These are phyloP conservation scores for Fistulinella staudtii DNA, from an alignment of 1,284 basidiomycete genomes.

Conservation along the genomic window DNA sequence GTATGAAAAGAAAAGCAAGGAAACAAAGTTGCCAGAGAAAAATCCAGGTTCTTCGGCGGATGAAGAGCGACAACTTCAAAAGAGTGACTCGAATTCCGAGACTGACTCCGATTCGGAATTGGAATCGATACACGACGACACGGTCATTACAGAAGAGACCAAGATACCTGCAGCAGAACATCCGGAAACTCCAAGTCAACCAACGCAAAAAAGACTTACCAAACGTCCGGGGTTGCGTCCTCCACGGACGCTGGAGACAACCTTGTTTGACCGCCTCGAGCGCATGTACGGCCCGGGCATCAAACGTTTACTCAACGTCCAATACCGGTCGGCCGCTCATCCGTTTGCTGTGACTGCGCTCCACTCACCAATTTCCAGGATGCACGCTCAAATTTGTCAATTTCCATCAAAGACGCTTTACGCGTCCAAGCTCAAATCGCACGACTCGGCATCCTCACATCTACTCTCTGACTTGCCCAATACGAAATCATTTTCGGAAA, in stretches of 20 bases:
- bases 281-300: slow-evolving; percentile 79
- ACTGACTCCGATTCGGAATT: slow-evolving; percentile 14
- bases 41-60: neutral
- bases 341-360: neutral
- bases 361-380: slow-evolving; percentile 46
- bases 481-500: slow-evolving; percentile 36
- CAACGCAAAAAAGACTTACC: slow-evolving; percentile 17
- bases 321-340: slow-evolving; percentile 69
- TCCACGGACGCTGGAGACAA: slow-evolving; percentile 79
- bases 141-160: slow-evolving; percentile 18
- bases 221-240: slow-evolving; percentile 44
- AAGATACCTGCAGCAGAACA: slow-evolving; percentile 5
- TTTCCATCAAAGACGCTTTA: slow-evolving; percentile 90
- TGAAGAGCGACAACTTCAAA: slow-evolving; percentile 1
- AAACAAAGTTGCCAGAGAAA: slow-evolving; percentile 9
- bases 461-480: slow-evolving; percentile 71
- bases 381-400: slow-evolving; percentile 82
- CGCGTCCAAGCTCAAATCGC: slow-evolving; percentile 65
- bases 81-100: slow-evolving; percentile 7
- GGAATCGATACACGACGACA: slow-evolving; percentile 21
- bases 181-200: slow-evolving; percentile 12
- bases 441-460: slow-evolving; percentile 67
- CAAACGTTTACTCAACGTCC: slow-evolving; percentile 83
- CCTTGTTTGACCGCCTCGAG: slow-evolving; percentile 89
- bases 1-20: slow-evolving; percentile 31